Conservation (phyloP, 768 basidiomycete species). For the Hortiboletus campestris region DNA sequence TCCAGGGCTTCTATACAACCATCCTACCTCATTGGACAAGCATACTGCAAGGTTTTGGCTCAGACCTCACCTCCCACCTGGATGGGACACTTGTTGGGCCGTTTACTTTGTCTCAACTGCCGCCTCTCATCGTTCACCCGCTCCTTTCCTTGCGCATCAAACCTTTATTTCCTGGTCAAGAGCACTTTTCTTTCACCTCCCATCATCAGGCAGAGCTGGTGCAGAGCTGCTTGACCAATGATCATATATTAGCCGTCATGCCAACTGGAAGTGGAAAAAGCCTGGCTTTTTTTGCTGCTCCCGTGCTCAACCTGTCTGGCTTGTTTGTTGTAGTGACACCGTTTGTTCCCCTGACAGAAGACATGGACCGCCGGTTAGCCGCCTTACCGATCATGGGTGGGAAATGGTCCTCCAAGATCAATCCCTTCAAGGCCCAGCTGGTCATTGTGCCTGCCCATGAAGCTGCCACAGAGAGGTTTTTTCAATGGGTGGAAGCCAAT, state of each 20-base stretch:
- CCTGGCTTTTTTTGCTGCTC: slow-evolving; percentile 7
- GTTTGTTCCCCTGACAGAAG: slow-evolving; percentile 7
- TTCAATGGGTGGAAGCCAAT: background rate
- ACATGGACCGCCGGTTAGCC: background rate
- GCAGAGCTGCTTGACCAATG: slow-evolving; percentile 1
- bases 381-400: background rate
- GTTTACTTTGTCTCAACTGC: background rate
- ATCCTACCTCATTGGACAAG: background rate
- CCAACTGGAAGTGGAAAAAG: slow-evolving; percentile 16
- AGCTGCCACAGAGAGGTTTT: background rate
- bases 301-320: background rate
- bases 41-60: background rate
- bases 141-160: background rate
- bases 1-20: background rate
- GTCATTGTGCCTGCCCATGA: slow-evolving; percentile 9
- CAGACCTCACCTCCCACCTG: background rate
- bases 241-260: slow-evolving; percentile 6
- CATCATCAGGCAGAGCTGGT: slow-evolving; percentile 7
- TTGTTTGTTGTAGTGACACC: slow-evolving; percentile 7
- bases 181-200: background rate
- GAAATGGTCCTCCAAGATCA: background rate
- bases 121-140: background rate
- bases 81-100: rapidly evolving
- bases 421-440: background rate
- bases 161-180: background rate